phyloP scores from a whole-genome alignment of 345 rosid genomes.

The Linum tenue region DNA sequence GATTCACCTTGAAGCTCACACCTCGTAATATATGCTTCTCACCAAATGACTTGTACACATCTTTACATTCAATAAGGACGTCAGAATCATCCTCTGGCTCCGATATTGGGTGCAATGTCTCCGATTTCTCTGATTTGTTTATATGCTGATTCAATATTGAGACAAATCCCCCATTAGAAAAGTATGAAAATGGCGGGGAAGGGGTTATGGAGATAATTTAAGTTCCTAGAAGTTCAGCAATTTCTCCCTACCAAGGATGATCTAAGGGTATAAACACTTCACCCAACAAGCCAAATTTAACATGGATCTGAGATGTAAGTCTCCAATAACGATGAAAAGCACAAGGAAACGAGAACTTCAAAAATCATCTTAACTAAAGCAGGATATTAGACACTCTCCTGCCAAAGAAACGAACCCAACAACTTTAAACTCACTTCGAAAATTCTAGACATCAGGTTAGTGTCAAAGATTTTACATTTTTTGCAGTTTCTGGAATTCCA shows the following conservation, averaged over 20 bases:
- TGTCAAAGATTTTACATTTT: background rate
- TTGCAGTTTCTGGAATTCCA: background rate
- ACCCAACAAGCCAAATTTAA: background rate
- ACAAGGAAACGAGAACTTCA: background rate
- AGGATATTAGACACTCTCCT: background rate
- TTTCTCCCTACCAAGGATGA: background rate
- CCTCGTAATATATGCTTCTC: constrained; percentile 88
- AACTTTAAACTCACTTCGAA: background rate
- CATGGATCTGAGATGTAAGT: background rate
- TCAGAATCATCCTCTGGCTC: constrained; percentile 47
- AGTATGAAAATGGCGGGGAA: too few species aligned
- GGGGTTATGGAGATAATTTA: background rate
- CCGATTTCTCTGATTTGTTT: constrained; percentile 25
- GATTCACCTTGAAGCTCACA: constrained; percentile 89
- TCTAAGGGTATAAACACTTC: too few species aligned
- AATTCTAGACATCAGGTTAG: background rate
- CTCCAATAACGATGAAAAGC: background rate
- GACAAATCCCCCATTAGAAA: background rate
- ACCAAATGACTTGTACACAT: constrained; percentile 89
- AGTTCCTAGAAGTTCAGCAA: background rate
- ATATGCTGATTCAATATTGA: background rate
- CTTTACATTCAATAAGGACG: constrained; percentile 78
- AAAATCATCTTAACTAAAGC: background rate
- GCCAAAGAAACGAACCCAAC: background rate
- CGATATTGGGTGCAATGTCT: constrained; percentile 13